These are phyloP conservation scores for Simmondsia chinensis DNA, from an alignment of 148 eudicot genomes.

Conservation along the genomic window DNA sequence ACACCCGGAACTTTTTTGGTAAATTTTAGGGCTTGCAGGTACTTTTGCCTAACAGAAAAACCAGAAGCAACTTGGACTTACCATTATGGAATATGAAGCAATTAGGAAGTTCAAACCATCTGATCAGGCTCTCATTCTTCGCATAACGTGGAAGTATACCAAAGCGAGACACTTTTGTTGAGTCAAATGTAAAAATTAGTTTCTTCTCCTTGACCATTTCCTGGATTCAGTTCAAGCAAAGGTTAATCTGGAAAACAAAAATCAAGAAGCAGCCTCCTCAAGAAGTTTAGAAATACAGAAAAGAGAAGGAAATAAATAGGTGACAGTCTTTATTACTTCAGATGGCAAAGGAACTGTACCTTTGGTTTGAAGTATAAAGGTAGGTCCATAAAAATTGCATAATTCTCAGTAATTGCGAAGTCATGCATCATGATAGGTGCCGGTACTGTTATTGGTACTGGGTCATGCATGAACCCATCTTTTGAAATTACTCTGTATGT, in stretches of 20 bases:
- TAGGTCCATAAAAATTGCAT: constrained; percentile 91
- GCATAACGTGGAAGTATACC: constrained; percentile 93
- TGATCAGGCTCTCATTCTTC: constrained; percentile 73
- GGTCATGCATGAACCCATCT: constrained; percentile 89
- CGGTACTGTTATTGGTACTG: constrained; percentile 84
- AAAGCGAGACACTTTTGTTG: constrained; percentile 73
- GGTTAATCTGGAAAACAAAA: neutral
- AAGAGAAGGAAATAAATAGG: too few relatives aligned
- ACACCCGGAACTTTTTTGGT: too few relatives aligned
- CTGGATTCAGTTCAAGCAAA: constrained; percentile 27
- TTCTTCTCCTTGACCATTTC: constrained; percentile 91
- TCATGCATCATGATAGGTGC: constrained; percentile 96
- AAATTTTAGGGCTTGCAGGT: too few relatives aligned
- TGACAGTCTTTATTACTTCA: neutral
- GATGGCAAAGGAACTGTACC: constrained; percentile 26
- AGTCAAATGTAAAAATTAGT: constrained; percentile 57
- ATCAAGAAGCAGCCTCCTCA: neutral
- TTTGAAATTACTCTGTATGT: constrained; percentile 91
- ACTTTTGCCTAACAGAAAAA: neutral
- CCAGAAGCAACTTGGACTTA: constrained; percentile 17
- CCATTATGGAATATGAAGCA: constrained; percentile 98
- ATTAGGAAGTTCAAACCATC: constrained; percentile 97
- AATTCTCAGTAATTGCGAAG: constrained; percentile 94
- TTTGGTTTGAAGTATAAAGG: constrained; percentile 83
- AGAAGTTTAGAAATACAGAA: too few relatives aligned